Conservation (phyloP, 1,284 basidiomycete genomes). For the Omphalotus olearius region DNA sequence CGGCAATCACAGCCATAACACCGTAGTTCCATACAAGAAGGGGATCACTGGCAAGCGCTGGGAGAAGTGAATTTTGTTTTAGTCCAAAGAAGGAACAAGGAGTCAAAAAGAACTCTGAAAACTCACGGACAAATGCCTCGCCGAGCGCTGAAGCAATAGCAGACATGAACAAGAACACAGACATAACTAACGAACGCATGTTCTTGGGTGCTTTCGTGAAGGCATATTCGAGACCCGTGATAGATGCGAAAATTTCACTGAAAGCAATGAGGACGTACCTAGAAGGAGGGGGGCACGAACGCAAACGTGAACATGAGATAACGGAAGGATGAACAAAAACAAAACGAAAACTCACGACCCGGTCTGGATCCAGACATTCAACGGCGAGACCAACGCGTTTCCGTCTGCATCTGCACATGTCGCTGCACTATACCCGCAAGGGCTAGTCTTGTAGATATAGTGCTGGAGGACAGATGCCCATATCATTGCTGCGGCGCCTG, state of each 20-base stretch:
- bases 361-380: slow-evolving; percentile 78
- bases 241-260: slow-evolving; percentile 80
- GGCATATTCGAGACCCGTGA: slow-evolving; percentile 87
- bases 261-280: slow-evolving; percentile 62
- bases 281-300: neutral
- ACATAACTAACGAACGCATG: slow-evolving; percentile 78
- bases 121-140: slow-evolving; percentile 67
- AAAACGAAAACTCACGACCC: slow-evolving; percentile 42
- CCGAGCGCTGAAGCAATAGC: slow-evolving; percentile 61
- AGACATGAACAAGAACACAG: slow-evolving; percentile 66
- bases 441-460: slow-evolving; percentile 74
- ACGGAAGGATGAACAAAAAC: neutral
- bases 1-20: slow-evolving; percentile 21
- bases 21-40: slow-evolving; percentile 35
- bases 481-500: slow-evolving; percentile 48
- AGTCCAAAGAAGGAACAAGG: slow-evolving; percentile 25
- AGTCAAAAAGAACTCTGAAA: too few relatives aligned
- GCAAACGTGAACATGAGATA: neutral
- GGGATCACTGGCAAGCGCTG: slow-evolving; percentile 32
- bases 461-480: slow-evolving; percentile 69
- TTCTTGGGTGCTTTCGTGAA: slow-evolving; percentile 82
- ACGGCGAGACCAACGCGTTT: slow-evolving; percentile 37
- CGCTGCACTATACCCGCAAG: slow-evolving; percentile 56
- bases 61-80: neutral
- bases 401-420: slow-evolving; percentile 43